Evolutionary conservation across 257 asterid genomes (phyloP), one percentile per base, ranked within the genome.

Genomic region (Buddleja alternifolia): DNA sequence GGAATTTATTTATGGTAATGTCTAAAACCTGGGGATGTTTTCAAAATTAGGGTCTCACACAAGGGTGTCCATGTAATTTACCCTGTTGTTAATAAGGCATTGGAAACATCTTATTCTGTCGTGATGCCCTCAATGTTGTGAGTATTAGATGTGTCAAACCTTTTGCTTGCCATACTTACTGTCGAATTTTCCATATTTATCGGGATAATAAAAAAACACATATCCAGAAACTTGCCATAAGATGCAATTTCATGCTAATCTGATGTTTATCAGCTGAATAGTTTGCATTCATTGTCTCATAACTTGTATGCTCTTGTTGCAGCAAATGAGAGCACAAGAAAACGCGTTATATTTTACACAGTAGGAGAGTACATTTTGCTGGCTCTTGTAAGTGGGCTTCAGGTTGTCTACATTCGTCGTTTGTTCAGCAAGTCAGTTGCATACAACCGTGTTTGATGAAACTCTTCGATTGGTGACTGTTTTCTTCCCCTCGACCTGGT

Each of bases 261-360:
- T 36, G 42, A 34, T 54, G 14, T 16, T 42, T 7, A 8, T 29
- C 14, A 7, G 10, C 60, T 50, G 23, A 10, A 60, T 51, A 66
- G 63, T 6, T 6, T 48, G 7, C 12, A 16, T 50, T 20, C 8
- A 21, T 46, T 32, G 21, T 68, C 14, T 14, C 14, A 58, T 23
- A 5, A 21, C 46, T 41, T 24, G 7, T 53, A 4, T 44, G n/a
- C 40, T 50, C 19, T 36, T 75, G 61, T 12, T 76, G 79, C 96
- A 91, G 99, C 97, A 60, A 94, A 94, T 47, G 99, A 94, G 85
- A 93, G 96, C 85, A 93, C 97, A 4, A 76, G 92, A 67, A 84
- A 61, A 72, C 99, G 99, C 1, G 97, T 93, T 10, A 85, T 93
- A 63, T 87, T 87, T 60, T 94, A 94, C 92, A 87, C 97, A 0